Conservation (phyloP, 345 rosid species). For the Salix udensis region DNA sequence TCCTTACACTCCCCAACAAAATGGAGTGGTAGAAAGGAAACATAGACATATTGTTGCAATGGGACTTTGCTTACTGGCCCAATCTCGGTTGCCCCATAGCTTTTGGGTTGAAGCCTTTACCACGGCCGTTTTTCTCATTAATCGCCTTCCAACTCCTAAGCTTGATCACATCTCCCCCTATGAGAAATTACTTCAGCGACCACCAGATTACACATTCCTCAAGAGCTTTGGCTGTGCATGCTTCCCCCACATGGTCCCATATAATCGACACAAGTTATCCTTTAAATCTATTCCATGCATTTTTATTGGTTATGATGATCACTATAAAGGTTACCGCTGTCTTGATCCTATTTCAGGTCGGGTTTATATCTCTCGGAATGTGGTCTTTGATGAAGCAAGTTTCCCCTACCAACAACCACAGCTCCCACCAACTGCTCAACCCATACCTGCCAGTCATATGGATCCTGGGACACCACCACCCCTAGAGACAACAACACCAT, state of each 20-base stretch:
- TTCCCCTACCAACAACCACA: background rate
- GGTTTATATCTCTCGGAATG: background rate
- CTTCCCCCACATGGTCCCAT: background rate
- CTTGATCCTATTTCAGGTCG: background rate
- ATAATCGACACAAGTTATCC: background rate
- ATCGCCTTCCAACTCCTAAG: background rate
- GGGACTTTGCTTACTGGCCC: background rate
- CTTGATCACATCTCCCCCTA: background rate
- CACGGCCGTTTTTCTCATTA: background rate
- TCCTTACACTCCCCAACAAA: background rate
- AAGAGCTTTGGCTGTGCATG: background rate
- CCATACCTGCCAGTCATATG: background rate
- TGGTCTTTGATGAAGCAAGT: background rate
- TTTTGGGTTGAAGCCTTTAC: background rate
- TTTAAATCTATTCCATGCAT: background rate
- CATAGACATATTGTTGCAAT: background rate
- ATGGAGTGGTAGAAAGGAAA: background rate
- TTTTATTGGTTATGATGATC: background rate
- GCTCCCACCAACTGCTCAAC: accelerated
- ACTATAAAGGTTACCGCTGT: background rate
- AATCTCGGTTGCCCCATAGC: background rate
- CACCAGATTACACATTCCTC: background rate
- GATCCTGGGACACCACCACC: no score
- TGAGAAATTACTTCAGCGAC: background rate
- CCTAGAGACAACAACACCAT: background rate